phyloP scores from a whole-genome alignment of 1,284 basidiomycete species.

The Neonothopanus nambi region DNA sequence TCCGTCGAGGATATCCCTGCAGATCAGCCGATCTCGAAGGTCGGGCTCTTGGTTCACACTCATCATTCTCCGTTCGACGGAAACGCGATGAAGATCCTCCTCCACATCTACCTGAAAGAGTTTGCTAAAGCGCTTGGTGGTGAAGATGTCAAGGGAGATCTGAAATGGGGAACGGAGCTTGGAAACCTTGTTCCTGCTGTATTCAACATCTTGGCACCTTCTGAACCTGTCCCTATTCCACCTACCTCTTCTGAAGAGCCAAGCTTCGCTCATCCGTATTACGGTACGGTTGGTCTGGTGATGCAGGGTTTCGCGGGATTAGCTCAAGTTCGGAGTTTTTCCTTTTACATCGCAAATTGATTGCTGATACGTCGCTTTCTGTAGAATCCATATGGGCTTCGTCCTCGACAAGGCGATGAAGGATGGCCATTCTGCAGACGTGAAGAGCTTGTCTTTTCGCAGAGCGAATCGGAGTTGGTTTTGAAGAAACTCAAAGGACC shows the following conservation, averaged over 20 bases:
- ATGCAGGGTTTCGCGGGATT: not conserved
- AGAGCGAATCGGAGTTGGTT: slow-evolving; percentile 13
- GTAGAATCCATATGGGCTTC: slow-evolving; percentile 15
- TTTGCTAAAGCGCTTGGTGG: slow-evolving; percentile 7
- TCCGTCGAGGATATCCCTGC: not conserved
- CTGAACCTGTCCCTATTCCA: slow-evolving; percentile 17
- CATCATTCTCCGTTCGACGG: slow-evolving; percentile 20
- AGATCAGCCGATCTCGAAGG: not conserved
- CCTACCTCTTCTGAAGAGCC: slow-evolving; percentile 13
- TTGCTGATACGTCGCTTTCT: too few species aligned
- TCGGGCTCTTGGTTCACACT: slow-evolving; percentile 17
- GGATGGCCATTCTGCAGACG: slow-evolving; percentile 9
- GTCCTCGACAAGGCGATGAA: slow-evolving; percentile 5
- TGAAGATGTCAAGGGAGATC: not conserved
- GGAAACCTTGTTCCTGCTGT: slow-evolving; percentile 16
- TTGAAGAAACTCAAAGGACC: slow-evolving; percentile 11
- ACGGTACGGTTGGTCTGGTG: not conserved
- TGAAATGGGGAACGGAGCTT: slow-evolving; percentile 18
- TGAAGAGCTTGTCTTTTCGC: slow-evolving; percentile 12
- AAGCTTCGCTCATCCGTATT: slow-evolving; percentile 5
- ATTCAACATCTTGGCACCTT: slow-evolving; percentile 12
- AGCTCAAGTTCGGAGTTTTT: too few species aligned
- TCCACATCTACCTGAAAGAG: slow-evolving; percentile 11
- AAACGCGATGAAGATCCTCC: slow-evolving; percentile 17
- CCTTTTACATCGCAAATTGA: too few species aligned